Percentiles rank a stretch among this genome's conserved stretches.
Evolutionary conservation across 2,329 filamentous ascomycete genomes (phyloP).

Genomic region (Eutypa lata): DNA sequence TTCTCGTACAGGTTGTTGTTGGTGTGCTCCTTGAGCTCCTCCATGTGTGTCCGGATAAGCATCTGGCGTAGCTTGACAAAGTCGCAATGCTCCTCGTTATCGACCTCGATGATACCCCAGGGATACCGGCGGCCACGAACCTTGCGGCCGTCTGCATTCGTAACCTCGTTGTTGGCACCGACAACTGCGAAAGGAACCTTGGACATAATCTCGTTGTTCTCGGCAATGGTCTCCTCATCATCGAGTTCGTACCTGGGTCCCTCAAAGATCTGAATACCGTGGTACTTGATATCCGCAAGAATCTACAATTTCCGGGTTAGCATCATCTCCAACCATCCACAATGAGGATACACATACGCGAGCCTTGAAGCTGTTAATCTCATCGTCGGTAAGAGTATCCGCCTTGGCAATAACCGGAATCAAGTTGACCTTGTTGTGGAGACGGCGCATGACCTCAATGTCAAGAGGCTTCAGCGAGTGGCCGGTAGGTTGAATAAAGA

Average conservation of each 20-base stretch:
- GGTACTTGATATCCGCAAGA: slow-evolving; percentile 91
- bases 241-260: slow-evolving; percentile 97
- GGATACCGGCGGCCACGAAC: slow-evolving; percentile 95
- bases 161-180: slow-evolving; percentile 92
- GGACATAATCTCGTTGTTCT: slow-evolving; percentile 99
- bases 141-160: slow-evolving; percentile 86
- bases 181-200: slow-evolving; percentile 99
- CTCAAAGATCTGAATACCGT: slow-evolving; percentile 98
- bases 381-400: slow-evolving; percentile 95
- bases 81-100: slow-evolving; percentile 99
- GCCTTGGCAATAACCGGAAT: slow-evolving; percentile 99
- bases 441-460: slow-evolving; percentile 98
- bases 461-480: slow-evolving; percentile 98
- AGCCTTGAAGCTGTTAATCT: slow-evolving; percentile 91
- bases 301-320: slow-evolving; percentile 58
- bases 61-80: slow-evolving; percentile 99
- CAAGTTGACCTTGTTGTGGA: slow-evolving; percentile 99
- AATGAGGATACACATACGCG: slow-evolving; percentile 62
- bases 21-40: slow-evolving; percentile 99
- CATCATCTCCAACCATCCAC: neutral
- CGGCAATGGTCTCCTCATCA: slow-evolving; percentile 98
- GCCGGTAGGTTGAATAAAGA: slow-evolving; percentile 98
- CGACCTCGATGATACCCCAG: slow-evolving; percentile 98
- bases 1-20: slow-evolving; percentile 99
- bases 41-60: slow-evolving; percentile 99